These are phyloP conservation scores for Diutina siamensis DNA, from an alignment of 1,139 yeast species.

Conservation along the genomic window DNA sequence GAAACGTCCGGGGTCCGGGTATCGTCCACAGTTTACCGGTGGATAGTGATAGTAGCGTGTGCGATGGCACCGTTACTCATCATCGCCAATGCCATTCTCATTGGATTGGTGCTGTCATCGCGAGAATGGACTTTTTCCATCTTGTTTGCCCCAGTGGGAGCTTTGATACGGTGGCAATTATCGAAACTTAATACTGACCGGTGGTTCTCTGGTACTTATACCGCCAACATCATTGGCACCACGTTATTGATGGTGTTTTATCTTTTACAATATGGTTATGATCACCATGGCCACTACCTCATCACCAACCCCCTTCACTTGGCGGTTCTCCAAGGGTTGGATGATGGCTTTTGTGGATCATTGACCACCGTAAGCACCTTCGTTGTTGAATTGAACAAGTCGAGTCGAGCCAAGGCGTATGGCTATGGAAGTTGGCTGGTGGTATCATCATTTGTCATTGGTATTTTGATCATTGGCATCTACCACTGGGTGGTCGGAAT, in stretches of 20 bases:
- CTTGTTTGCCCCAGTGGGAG: constrained; percentile 58
- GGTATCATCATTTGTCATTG: constrained; percentile 23
- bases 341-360: constrained; percentile 68
- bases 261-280: constrained; percentile 37
- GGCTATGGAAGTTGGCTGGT: constrained; percentile 29
- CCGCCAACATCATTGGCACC: constrained; percentile 54
- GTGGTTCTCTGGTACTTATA: constrained; percentile 52
- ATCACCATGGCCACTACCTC: constrained; percentile 13
- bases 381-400: constrained; percentile 46
- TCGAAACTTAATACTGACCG: constrained; percentile 37
- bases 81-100: constrained; percentile 29
- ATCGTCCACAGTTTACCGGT: constrained; percentile 20
- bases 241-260: constrained; percentile 43
- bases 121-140: constrained; percentile 43
- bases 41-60: constrained; percentile 9
- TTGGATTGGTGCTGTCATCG: constrained; percentile 36
- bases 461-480: constrained; percentile 41
- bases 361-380: constrained; percentile 73
- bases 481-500: constrained; percentile 41
- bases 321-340: constrained; percentile 45
- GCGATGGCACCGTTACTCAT: constrained; percentile 31
- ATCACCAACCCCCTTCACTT: constrained; percentile 27
- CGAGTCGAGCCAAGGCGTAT: constrained; percentile 23
- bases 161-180: constrained; percentile 43
- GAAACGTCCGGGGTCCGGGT: constrained; percentile 14